A percentile compares a stretch with the other conserved stretches of the same genome.
phyloP scores from a whole-genome alignment of 2,329 filamentous ascomycete genomes.

The Calonectria pteridis region DNA sequence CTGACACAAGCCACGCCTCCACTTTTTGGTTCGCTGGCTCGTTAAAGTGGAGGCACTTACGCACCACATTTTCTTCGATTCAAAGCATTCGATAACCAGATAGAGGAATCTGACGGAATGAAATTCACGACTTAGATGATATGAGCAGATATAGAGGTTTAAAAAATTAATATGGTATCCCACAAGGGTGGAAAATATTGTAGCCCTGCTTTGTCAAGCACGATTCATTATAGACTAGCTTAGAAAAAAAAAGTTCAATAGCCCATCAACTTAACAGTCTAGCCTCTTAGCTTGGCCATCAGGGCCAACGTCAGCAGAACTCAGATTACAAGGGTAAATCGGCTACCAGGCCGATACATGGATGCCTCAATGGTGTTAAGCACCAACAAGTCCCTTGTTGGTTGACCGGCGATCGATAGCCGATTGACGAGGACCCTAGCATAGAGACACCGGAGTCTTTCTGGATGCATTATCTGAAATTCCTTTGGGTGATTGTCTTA shows the following conservation, averaged over 20 bases:
- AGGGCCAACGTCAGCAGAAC: neutral
- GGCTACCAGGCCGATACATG: neutral
- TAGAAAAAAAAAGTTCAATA: neutral
- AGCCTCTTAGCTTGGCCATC: neutral
- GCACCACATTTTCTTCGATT: neutral
- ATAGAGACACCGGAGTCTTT: neutral
- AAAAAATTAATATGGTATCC: neutral
- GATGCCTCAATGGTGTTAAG: neutral
- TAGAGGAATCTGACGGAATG: neutral
- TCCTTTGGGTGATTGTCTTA: too few species aligned
- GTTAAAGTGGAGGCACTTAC: neutral
- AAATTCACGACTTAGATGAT: neutral
- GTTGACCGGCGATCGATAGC: neutral
- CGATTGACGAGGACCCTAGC: neutral
- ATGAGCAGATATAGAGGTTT: neutral
- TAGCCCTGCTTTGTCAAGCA: neutral
- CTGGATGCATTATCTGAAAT: neutral
- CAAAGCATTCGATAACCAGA: neutral
- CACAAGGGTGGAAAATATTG: neutral
- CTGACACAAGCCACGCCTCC: neutral
- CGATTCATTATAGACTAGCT: neutral
- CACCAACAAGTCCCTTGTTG: neutral
- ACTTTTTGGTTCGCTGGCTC: neutral
- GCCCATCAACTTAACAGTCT: neutral
- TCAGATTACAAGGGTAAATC: neutral